Conservation (phyloP, 2,329 filamentous ascomycete species). For the Biscogniauxia mediterranea region DNA sequence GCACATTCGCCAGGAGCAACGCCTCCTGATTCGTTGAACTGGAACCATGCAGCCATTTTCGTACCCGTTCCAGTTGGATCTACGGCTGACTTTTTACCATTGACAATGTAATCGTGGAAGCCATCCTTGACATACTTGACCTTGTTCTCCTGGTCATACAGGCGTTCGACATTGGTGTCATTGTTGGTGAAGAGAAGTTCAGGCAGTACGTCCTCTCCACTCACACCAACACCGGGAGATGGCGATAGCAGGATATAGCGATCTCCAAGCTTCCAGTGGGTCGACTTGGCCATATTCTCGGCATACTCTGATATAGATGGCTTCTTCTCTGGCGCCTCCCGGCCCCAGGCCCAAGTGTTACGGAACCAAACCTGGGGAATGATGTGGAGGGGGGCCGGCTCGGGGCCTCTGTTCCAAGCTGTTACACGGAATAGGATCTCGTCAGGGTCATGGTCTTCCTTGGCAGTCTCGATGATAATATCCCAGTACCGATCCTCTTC, state of each 20-base stretch:
- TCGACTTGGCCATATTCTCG: constrained; percentile 70
- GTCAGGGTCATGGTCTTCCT: constrained; percentile 87
- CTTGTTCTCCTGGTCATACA: constrained; percentile 78
- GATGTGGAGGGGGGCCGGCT: constrained; percentile 88
- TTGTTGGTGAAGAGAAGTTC: constrained; percentile 92
- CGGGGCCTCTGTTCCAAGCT: constrained; percentile 91
- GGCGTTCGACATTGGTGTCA: constrained; percentile 78
- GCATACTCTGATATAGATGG: constrained; percentile 69
- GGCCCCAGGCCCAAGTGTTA: constrained; percentile 95
- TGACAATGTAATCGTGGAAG: constrained; percentile 84
- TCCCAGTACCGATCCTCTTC: constrained; percentile 93
- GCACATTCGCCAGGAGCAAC: constrained; percentile 90
- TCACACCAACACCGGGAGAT: constrained; percentile 78
- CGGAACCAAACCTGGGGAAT: constrained; percentile 95
- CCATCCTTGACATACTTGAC: constrained; percentile 90
- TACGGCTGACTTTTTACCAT: constrained; percentile 74
- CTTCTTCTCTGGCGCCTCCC: constrained; percentile 72
- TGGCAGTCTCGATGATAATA: constrained; percentile 94
- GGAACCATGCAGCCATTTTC: constrained; percentile 88
- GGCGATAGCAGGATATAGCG: constrained; percentile 83
- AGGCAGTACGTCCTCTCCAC: constrained; percentile 80
- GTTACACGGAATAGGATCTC: constrained; percentile 92
- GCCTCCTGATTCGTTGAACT: constrained; percentile 85
- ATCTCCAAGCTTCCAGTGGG: constrained; percentile 76
- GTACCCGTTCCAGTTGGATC: constrained; percentile 81